These are phyloP conservation scores for Quaeritorhiza haematococci DNA, from an alignment of 371 early-diverging fungal species.

Conservation along the genomic window DNA sequence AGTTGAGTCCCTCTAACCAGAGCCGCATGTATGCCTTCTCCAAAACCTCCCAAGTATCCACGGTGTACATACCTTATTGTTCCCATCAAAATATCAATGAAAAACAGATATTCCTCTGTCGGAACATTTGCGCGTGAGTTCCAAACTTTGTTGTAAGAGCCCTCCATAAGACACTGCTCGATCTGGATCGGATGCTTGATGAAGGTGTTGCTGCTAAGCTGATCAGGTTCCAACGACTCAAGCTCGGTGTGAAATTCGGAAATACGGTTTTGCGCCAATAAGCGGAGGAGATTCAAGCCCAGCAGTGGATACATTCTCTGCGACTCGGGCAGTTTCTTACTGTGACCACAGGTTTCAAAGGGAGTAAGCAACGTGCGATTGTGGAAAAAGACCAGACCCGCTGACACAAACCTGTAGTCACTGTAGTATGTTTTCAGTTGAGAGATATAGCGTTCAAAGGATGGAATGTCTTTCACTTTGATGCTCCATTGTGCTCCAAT, in stretches of 20 bases:
- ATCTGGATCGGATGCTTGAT: slow-evolving; percentile 88
- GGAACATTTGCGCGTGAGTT: slow-evolving; percentile 80
- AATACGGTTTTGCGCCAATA: slow-evolving; percentile 87
- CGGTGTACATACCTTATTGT: slow-evolving; percentile 72
- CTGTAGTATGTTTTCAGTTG: slow-evolving; percentile 87
- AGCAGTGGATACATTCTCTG: slow-evolving; percentile 78
- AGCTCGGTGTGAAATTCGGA: slow-evolving; percentile 93
- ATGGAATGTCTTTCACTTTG: slow-evolving; percentile 69
- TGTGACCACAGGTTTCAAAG: slow-evolving; percentile 9
- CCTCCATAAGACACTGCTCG: slow-evolving; percentile 86
- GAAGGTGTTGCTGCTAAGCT: slow-evolving; percentile 69
- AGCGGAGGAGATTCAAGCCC: slow-evolving; percentile 85
- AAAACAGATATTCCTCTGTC: slow-evolving; percentile 83
- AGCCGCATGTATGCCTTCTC: neutral
- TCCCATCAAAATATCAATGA: slow-evolving; percentile 86
- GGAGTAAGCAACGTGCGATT: neutral
- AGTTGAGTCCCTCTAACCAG: slow-evolving; percentile 2
- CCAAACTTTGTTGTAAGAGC: slow-evolving; percentile 94
- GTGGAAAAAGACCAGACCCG: neutral
- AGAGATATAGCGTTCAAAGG: slow-evolving; percentile 79
- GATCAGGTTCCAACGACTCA: slow-evolving; percentile 81
- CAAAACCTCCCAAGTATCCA: neutral
- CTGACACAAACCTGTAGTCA: slow-evolving; percentile 62
- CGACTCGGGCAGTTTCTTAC: slow-evolving; percentile 67
- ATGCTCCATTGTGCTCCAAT: slow-evolving; percentile 85